Evolutionary conservation across 2,329 filamentous ascomycete genomes (phyloP).

Genomic region (Monilinia vaccinii-corymbosi): DNA sequence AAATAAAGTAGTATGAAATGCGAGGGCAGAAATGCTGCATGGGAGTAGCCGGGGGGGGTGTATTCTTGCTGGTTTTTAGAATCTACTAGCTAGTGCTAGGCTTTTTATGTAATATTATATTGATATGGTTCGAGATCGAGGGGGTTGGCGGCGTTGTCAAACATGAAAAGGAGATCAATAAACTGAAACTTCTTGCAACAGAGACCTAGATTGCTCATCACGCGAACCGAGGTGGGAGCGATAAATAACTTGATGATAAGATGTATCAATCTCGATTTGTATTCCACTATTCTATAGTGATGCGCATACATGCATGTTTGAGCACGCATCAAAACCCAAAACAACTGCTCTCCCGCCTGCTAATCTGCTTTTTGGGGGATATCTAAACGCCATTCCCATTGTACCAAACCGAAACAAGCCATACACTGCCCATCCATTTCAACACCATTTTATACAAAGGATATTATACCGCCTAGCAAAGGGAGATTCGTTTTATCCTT

Average conservation of each 20-base stretch:
- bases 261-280: background rate
- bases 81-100: background rate
- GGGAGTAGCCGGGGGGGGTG: background rate
- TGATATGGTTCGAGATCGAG: background rate
- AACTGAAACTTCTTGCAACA: background rate
- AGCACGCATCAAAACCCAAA: background rate
- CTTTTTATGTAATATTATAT: background rate
- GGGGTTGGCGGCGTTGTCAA: no score
- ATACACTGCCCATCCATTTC: background rate
- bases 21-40: background rate
- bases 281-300: background rate
- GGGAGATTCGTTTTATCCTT: background rate
- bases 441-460: background rate
- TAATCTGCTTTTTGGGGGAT: background rate
- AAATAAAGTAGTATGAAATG: no score
- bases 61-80: no score
- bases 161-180: background rate
- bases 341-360: background rate
- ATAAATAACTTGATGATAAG: background rate
- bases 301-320: background rate
- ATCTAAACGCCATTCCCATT: slow-evolving; percentile 3
- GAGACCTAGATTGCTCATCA: background rate
- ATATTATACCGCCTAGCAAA: background rate
- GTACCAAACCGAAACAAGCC: background rate
- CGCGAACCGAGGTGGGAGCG: background rate